Evolutionary conservation across 2,329 filamentous ascomycete species (phyloP), one percentile per base, ranked within the genome.

Genomic region (Scedosporium apiospermum): DNA sequence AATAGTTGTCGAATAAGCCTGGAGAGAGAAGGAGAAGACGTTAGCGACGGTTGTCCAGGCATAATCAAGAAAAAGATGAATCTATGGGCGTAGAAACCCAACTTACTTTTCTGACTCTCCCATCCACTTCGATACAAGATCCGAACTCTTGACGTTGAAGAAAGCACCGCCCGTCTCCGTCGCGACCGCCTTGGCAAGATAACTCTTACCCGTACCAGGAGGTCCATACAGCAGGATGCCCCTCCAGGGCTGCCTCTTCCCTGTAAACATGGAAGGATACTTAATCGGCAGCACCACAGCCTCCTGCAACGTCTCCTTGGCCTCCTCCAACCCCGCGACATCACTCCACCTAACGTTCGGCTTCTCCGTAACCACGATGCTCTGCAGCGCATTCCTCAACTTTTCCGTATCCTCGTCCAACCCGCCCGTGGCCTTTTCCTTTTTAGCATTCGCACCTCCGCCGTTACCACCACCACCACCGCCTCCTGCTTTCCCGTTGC

Each of bases 41-140:
- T 38, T 38, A 38, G 34, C 34, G 34, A 12, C 10, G 3, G 3
- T 14, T 14, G 65, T 12, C 10, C 34, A 3, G 34, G 34, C 16
- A 18, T 5, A 21, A 5, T 9, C 4, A 61, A 68, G 23, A 23
- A 34, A 68, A 67, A 26, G 6, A 34, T 9, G 14, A 6, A 60
- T 69, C 34, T 68, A 66, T 16, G 2, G 34, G 38, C 14, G 27
- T 18, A 16, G 16, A 57, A 41, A 21, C 18, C 18, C 58, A 42
- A 38, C 72, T 65, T 78, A 96, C 91, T 92, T 86, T 85, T 99
- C 95, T 81, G 90, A 96, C 77, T 99, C 95, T 79, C 95, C 95
- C 95, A 99, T 99, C 95, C 95, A 99, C 74, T 99, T 99, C 75
- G 91, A 96, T 65, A 99, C 95, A 75, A 99, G 76, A 74, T 99